Conservation (phyloP, 305 asterid species). For the Rubia balearica region DNA sequence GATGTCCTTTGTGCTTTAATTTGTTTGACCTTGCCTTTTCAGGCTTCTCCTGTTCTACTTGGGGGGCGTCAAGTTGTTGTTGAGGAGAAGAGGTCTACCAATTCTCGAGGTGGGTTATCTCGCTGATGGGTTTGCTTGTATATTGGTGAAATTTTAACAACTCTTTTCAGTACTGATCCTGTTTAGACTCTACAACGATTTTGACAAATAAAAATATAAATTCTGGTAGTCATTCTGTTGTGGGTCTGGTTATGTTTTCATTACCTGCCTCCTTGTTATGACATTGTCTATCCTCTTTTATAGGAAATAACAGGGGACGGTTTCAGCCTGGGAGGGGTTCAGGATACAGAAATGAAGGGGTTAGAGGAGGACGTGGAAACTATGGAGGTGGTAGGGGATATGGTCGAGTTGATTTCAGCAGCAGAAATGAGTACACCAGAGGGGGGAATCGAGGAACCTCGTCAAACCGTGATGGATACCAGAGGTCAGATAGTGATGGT, state of each 20-base stretch:
- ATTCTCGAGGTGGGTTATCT: conserved; percentile 56
- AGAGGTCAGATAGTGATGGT: conserved; percentile 47
- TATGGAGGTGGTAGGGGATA: conserved; percentile 57
- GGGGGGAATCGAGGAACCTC: conserved; percentile 62
- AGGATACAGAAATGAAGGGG: conserved; percentile 70
- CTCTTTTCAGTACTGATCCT: neutral
- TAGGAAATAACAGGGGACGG: conserved; percentile 59
- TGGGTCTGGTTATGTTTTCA: neutral
- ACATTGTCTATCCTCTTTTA: neutral
- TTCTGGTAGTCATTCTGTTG: neutral
- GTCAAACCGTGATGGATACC: conserved; percentile 56
- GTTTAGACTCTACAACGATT: neutral
- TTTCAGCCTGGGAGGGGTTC: conserved; percentile 59
- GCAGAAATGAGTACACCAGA: conserved; percentile 55
- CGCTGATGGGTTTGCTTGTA: neutral
- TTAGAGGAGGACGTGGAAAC: conserved; percentile 68
- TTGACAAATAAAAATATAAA: neutral
- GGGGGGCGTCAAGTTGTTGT: conserved; percentile 55
- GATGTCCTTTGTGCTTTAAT: neutral
- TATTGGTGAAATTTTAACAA: neutral
- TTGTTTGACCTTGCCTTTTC: conserved; percentile 9
- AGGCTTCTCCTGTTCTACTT: conserved; percentile 77
- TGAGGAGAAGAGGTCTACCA: conserved; percentile 92
- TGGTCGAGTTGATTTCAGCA: conserved; percentile 46
- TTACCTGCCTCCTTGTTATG: neutral